Evolutionary conservation across 306 rosid species (phyloP).

Genomic region (Trifolium repens): DNA sequence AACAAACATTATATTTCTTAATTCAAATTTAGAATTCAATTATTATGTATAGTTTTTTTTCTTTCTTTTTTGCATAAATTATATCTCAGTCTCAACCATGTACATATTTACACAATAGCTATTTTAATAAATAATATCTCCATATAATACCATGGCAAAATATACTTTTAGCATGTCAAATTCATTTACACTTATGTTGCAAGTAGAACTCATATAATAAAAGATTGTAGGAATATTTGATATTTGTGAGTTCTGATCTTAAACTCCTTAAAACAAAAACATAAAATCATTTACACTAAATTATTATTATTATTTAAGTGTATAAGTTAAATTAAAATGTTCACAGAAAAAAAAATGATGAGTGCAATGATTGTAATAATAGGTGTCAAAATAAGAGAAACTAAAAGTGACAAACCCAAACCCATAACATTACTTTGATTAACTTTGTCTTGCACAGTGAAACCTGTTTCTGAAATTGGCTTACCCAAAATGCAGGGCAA

Average conservation of each 20-base stretch:
- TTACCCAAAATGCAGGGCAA: conserved; percentile 45
- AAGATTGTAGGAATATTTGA: no score
- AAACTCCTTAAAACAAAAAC: no score
- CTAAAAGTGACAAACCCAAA: conserved; percentile 47
- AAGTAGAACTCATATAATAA: no score
- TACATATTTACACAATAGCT: neutral
- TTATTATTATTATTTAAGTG: no score
- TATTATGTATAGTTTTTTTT: neutral
- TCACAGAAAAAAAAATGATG: neutral
- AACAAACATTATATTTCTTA: neutral
- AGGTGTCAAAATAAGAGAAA: conserved; percentile 45
- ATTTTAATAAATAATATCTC: neutral
- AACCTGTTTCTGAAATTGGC: conserved; percentile 45
- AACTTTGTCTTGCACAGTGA: conserved; percentile 34
- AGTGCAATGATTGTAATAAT: neutral
- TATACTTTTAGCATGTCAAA: no score
- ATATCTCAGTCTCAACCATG: neutral
- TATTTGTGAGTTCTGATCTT: no score
- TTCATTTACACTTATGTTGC: no score
- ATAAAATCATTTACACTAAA: no score
- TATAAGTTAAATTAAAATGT: no score
- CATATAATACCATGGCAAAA: neutral
- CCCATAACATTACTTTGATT: conserved; percentile 47
- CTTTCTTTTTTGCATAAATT: neutral
- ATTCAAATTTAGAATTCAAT: neutral